Base-by-base conservation (phyloP, 805 yeast genomes). In the Teunomyces kruisii region DNA sequence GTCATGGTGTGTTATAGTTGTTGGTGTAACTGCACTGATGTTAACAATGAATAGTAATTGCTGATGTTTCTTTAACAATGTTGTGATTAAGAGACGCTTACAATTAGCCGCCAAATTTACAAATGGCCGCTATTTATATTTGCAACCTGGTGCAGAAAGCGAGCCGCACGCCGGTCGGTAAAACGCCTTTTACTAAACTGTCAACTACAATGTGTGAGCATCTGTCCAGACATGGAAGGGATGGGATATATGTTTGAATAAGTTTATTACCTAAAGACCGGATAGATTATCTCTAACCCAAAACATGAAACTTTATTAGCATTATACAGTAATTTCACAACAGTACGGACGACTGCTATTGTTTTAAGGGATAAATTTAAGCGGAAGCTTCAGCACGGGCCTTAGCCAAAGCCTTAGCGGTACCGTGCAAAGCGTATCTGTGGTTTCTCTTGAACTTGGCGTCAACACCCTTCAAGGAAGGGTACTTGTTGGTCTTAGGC, bases 401-500 rank as follows among this genome's bases (percentile, higher is more conserved):
- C 68, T 84, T 88, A 73, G 96, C 96, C 72, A 90, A 82, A 64
- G 91, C 92, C 81, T 83, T 89, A 64, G 88, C 90, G 64, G 96
- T 89, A 78, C 99, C 99, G 79, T 87, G 97, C 71, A 89, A 84
- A 79, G 97, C 98, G 79, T 83, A 88, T 80, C 88, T 91, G 94
- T 92, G 98, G 96, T 94, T 94, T 81, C 98, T 87, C 74, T 84
- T 84, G 96, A 94, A 94, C 86, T 94, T 94, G 74, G 99, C 84
- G 78, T 94, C 98, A 75, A 92, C 97, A 83, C 96, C 96, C 81
- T 88, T 92, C 78, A 89, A 83, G 60, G 98, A 91, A 64, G 97
- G 96, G 85, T 92, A 90, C 83, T 88, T 91, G 96, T 83, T 79
- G 72, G 96, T 86, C 85, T 83, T 88, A 67, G 97, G 97, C 91